Base-by-base conservation (phyloP, 495 filamentous ascomycete species). In the Trichoderma asperelloides region DNA sequence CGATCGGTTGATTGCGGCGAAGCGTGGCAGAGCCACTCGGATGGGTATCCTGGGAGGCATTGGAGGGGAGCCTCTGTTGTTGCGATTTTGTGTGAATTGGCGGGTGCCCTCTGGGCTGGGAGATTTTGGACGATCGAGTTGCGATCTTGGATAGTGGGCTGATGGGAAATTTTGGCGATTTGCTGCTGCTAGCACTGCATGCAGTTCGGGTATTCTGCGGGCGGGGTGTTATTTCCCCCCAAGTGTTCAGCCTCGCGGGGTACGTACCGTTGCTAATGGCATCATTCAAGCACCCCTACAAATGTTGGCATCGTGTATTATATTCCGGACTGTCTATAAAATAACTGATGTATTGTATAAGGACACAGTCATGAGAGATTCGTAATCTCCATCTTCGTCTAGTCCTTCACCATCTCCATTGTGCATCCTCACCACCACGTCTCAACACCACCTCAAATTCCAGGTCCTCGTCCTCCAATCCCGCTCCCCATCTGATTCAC, bases 11-110 rank as follows among this genome's bases (percentile, higher is more conserved):
- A 76, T 76, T 68, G 77, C 70, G 67, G 69, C 76, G 75, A 71
- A 79, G 70, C 62, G 72, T 64, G 49, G 80, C 71, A 51, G 74
- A 43, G n/a, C 43, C 67, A 51, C 67, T 78, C 78, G 78, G 73
- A 78, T 75, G 66, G 82, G 78, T 75, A 84, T 76, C 74, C 79
- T 79, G 69, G 83, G 80, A 72, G 83, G 80, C 83, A 85, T 85
- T 72, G 69, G 80, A 18, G 16, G 21, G 41, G 18, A 28, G 39
- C 30, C 39, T 62, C 13, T 43, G 28, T 15, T 28, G 23, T 11
- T 40, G 3, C 15, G 57, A 21, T 12, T n/a, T 60, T 60, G 15
- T 30, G 66, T 30, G 3, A 21, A 23, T 51, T 65, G 18, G 39
- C 21, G 63, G 1, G 5, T 25, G 16, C 30, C 25, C 25, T 57